phyloP scores from a whole-genome alignment of 345 rosid genomes.

The Populus ilicifolia region DNA sequence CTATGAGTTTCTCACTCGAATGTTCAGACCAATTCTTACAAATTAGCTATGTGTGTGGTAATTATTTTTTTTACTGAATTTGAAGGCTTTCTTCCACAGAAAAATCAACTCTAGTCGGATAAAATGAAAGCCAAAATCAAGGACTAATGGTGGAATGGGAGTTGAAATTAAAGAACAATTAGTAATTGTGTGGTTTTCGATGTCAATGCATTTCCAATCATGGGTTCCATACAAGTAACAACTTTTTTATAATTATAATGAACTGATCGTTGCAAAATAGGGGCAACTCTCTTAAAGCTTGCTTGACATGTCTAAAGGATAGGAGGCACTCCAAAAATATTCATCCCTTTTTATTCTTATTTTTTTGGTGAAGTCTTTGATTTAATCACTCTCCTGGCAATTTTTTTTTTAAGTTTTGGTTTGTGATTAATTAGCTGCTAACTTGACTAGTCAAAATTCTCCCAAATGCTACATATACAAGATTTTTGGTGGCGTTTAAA shows the following conservation, averaged over 20 bases:
- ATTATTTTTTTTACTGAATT: too few relatives aligned
- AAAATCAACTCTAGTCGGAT: too few relatives aligned
- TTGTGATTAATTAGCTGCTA: not conserved
- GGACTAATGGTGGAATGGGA: not conserved
- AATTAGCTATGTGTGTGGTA: not conserved
- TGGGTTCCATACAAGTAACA: not conserved
- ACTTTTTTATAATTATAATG: not conserved
- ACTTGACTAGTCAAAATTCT: constrained; percentile 22
- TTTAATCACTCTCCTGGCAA: not conserved
- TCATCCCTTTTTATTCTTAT: not conserved
- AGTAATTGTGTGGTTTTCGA: not conserved
- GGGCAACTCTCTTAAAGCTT: not conserved
- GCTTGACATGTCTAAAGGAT: constrained; percentile 17
- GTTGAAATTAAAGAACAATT: not conserved
- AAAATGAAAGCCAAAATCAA: not conserved
- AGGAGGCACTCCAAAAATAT: not conserved
- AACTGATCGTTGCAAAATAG: not conserved
- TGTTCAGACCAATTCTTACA: not conserved
- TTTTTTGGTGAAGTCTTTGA: not conserved
- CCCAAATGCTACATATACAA: not conserved
- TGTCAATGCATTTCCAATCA: constrained; percentile 4
- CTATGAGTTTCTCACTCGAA: not conserved
- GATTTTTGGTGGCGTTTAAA: too few relatives aligned
- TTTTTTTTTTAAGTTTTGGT: not conserved
- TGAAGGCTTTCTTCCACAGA: too few relatives aligned